Base-by-base conservation (phyloP, 2,329 filamentous ascomycete species). In the Ceratocystis alfenasii region DNA sequence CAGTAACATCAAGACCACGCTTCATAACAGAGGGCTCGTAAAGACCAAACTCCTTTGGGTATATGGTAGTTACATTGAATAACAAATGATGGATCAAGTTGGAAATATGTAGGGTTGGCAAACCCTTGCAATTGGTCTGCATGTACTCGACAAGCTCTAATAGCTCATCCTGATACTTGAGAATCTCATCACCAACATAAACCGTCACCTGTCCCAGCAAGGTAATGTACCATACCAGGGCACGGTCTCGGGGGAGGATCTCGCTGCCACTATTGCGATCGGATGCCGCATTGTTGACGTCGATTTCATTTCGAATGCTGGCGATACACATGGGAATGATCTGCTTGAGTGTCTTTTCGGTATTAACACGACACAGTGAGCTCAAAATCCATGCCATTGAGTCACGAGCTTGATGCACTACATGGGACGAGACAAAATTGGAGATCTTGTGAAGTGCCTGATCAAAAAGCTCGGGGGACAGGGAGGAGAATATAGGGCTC, bases 331-430 rank as follows among this genome's bases (percentile, higher is more conserved):
- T 90, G 0, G 94, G 94, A 41, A 99, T 82, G 65, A 99, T 88
- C 15, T 90, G 85, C 73, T 92, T 94, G 63, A 99, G 80, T 0
- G 94, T 91, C 77, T 96, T 96, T 73, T 93, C 87, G 0, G 95
- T 92, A 71, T 95, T 90, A 70, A 95, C 90, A 76, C 97, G 97
- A 80, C 94, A 96, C 28, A 99, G 81, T 0, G 90, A 89, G 75
- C 96, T 97, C 76, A 93, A 89, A 65, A 97, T 97, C 81, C 96
- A 99, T 1, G 95, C 94, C 88, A 99, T 96, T 6, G 94, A 93
- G 79, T 99, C 94, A 70, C 93, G 82, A 64, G 94, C 93, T 76
- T 97, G 94, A 71, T 99, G 92, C 20, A 99, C 93, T 62, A 99
- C 94, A 76, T 97, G 94, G 69, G 89, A 89, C 1, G 89, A 87